Evolutionary conservation across 768 basidiomycete species (phyloP), one percentile per base, ranked within the genome.

Genomic region (Kwoniella dejecticola): DNA sequence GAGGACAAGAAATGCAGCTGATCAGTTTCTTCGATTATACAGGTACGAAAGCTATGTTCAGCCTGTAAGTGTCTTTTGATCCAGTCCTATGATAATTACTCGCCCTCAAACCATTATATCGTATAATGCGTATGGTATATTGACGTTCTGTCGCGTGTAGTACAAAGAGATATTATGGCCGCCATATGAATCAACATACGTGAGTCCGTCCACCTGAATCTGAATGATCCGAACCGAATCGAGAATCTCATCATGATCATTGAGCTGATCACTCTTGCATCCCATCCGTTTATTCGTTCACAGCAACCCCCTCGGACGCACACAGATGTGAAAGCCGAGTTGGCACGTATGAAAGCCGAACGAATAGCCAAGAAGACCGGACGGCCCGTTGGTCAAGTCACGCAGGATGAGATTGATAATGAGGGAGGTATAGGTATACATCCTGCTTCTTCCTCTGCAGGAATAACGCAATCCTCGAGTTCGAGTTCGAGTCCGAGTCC

Each of bases 41-140:
- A 74, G 72, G 72, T 74, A 69, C 45, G 64, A 69, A 4, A 52
- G 36, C 8, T 68, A 75, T 52, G 73, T 71, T 8, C 54, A 66
- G 33, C 72, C 70, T 45, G 71, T 70, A 57, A 13, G 65, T 52
- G 13, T 46, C 12, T 24, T 24, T n/a, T 21, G 33, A 36, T 36
- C 15, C 15, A 7, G 33, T 36, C 33, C 7, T 15, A 36, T 36
- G 7, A 15, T 7, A 36, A 36, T 7, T n/a, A n/a, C n/a, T n/a
- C n/a, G 15, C 15, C 33, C 7, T 36, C 7, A 36, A 36, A 36
- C 15, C 33, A 36, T 36, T 36, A 15, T 7, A 36, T 7, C 33
- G 15, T 7, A 7, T 7, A 36, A 7, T 36, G 33, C 33, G 15
- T 36, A 36, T 36, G n/a, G n/a, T n/a, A n/a, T n/a, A n/a, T n/a